phyloP scores from a whole-genome alignment of 805 yeast species.

The Saccharomyces paradoxus region DNA sequence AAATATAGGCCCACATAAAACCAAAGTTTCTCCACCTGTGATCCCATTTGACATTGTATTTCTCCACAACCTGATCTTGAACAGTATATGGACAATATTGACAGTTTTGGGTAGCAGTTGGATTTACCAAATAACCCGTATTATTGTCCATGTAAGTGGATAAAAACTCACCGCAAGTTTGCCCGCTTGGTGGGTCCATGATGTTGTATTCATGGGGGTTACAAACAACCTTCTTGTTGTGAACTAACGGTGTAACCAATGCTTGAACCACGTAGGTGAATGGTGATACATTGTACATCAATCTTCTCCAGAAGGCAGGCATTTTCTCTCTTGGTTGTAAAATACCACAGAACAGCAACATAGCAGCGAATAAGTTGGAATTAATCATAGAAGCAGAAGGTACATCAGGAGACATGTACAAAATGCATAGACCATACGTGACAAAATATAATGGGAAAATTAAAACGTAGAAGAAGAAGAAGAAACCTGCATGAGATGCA shows the following conservation, averaged over 20 bases:
- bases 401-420: conserved; percentile 38
- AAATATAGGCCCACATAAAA: conserved; percentile 39
- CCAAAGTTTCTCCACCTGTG: conserved; percentile 65
- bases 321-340: conserved; percentile 37
- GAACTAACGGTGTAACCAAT: conserved; percentile 35
- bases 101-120: conserved; percentile 45
- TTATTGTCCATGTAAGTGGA: conserved; percentile 27
- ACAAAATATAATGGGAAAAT: conserved; percentile 44
- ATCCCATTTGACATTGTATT: conserved; percentile 33
- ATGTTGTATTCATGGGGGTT: conserved; percentile 30
- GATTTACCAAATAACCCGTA: conserved; percentile 40
- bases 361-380: conserved; percentile 42
- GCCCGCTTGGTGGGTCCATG: conserved; percentile 39
- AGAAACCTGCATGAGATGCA: conserved; percentile 46
- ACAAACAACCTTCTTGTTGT: conserved; percentile 34
- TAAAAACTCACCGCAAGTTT: conserved; percentile 43
- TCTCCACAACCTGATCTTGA: conserved; percentile 53
- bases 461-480: conserved; percentile 40
- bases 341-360: conserved; percentile 49
- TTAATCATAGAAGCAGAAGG: conserved; percentile 37
- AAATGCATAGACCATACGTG: conserved; percentile 47
- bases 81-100: conserved; percentile 47
- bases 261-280: conserved; percentile 41
- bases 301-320: conserved; percentile 43
- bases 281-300: conserved; percentile 40